Evolutionary conservation across 805 yeast genomes (phyloP).

Genomic region (Monosporozyma servazzii): DNA sequence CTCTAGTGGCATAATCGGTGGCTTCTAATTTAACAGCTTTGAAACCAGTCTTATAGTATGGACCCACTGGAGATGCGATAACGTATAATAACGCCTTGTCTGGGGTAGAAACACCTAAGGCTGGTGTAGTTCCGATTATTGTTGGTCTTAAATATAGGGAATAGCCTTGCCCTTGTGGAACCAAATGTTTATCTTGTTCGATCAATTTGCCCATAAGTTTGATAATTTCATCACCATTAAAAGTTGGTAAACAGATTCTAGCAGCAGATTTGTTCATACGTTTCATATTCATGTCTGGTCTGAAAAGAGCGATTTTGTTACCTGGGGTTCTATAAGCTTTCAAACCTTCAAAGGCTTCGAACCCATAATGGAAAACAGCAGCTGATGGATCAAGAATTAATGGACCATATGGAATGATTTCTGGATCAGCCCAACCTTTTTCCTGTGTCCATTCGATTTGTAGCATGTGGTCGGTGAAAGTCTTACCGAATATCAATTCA

Average conservation of each 20-base stretch:
- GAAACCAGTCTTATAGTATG: constrained; percentile 91
- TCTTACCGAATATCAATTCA: constrained; percentile 57
- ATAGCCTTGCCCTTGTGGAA: constrained; percentile 82
- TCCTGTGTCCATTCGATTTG: constrained; percentile 71
- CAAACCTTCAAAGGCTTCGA: constrained; percentile 91
- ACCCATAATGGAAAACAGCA: constrained; percentile 88
- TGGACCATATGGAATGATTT: constrained; percentile 75
- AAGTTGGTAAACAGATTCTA: constrained; percentile 81
- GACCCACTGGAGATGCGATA: constrained; percentile 94
- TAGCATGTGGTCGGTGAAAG: constrained; percentile 84
- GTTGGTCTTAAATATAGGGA: constrained; percentile 92
- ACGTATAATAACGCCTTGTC: constrained; percentile 73
- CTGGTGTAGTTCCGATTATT: constrained; percentile 83
- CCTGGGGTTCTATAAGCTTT: constrained; percentile 71
- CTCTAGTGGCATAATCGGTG: constrained; percentile 91
- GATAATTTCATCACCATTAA: constrained; percentile 69
- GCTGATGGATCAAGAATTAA: constrained; percentile 77
- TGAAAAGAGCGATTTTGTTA: constrained; percentile 69
- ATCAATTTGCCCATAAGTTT: constrained; percentile 70
- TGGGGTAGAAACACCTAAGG: constrained; percentile 82
- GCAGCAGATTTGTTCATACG: constrained; percentile 85
- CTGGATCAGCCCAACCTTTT: constrained; percentile 84
- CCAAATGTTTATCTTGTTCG: constrained; percentile 62
- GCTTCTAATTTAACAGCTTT: constrained; percentile 93
- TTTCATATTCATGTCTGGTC: constrained; percentile 85